Evolutionary conservation across 2,329 filamentous ascomycete genomes (phyloP).

Genomic region (Cadophora luteo-olivacea): DNA sequence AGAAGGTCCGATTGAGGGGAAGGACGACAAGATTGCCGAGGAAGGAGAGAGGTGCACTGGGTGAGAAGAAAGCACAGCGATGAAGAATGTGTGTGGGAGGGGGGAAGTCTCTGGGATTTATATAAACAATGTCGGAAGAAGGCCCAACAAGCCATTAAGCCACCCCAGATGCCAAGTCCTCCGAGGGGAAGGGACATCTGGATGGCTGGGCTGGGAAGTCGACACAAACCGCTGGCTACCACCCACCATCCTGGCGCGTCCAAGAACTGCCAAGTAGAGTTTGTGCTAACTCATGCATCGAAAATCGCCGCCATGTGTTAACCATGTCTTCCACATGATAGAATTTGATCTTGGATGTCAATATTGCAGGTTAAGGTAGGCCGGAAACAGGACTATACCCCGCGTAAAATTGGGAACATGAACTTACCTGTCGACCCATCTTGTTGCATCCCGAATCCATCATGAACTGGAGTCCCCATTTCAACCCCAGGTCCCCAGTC

Average conservation of each 20-base stretch:
- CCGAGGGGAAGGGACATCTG: not conserved
- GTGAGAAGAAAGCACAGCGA: not conserved
- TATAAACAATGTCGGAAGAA: not conserved
- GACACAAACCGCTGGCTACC: not conserved
- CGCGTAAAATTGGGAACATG: not conserved
- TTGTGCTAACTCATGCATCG: not conserved
- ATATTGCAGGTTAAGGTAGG: not conserved
- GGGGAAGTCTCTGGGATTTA: not conserved
- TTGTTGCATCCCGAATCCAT: not conserved
- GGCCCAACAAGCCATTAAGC: not conserved
- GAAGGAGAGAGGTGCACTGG: not conserved
- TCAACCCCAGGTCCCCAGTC: too few species aligned
- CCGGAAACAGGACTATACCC: not conserved
- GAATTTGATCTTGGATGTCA: not conserved
- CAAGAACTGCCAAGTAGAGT: slow-evolving; percentile 12
- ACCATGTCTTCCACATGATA: not conserved
- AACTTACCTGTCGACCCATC: not conserved
- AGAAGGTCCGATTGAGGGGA: not conserved
- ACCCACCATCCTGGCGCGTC: not conserved
- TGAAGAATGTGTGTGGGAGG: not conserved
- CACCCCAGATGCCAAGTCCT: slow-evolving; percentile 1
- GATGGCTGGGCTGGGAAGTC: not conserved
- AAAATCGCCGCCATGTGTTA: slow-evolving; percentile 8
- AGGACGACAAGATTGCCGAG: not conserved
- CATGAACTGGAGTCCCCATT: not conserved